A percentile compares a stretch with the other conserved stretches of the same genome.
Evolutionary conservation across 805 yeast genomes (phyloP).

Genomic region (Zygosaccharomyces pseudorouxii): DNA sequence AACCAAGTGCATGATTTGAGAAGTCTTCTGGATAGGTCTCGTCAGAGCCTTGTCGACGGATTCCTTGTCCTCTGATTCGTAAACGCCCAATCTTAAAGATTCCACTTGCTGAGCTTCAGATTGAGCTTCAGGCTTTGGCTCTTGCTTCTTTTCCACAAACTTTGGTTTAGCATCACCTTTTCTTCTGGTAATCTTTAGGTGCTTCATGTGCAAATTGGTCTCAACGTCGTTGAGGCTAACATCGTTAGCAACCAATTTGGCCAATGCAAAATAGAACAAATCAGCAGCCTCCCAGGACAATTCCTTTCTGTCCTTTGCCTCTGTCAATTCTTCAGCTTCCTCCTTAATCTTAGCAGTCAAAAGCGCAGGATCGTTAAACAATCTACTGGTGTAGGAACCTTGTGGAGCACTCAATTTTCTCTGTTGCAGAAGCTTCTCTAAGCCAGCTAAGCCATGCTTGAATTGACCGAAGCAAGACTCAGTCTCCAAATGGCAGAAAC

Average conservation of each 20-base stretch:
- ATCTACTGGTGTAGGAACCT: conserved; percentile 90
- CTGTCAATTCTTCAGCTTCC: conserved; percentile 93
- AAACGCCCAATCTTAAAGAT: conserved; percentile 27
- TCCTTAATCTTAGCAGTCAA: conserved; percentile 86
- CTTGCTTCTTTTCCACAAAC: conserved; percentile 43
- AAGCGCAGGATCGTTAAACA: conserved; percentile 71
- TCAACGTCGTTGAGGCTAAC: conserved; percentile 80
- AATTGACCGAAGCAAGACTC: conserved; percentile 79
- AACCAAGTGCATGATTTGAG: conserved; percentile 89
- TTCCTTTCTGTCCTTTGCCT: conserved; percentile 64
- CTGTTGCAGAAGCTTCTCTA: conserved; percentile 61
- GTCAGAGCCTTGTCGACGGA: conserved; percentile 61
- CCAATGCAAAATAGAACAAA: conserved; percentile 67
- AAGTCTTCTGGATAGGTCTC: conserved; percentile 93
- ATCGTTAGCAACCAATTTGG: conserved; percentile 71
- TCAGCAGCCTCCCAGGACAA: conserved; percentile 98
- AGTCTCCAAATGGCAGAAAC: conserved; percentile 83
- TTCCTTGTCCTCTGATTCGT: conserved; percentile 23
- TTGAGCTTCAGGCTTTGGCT: conserved; percentile 4
- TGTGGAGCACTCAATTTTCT: conserved; percentile 68
- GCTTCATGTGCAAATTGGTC: conserved; percentile 74
- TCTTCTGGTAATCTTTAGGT: conserved; percentile 83
- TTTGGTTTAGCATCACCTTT: conserved; percentile 93
- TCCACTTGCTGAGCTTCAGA: conserved; percentile 25
- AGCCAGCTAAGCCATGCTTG: conserved; percentile 50